Percentiles rank a stretch among this genome's conserved stretches.
Evolutionary conservation across 495 filamentous ascomycete species (phyloP).

Genomic region (Xanthoparmelia taractica): DNA sequence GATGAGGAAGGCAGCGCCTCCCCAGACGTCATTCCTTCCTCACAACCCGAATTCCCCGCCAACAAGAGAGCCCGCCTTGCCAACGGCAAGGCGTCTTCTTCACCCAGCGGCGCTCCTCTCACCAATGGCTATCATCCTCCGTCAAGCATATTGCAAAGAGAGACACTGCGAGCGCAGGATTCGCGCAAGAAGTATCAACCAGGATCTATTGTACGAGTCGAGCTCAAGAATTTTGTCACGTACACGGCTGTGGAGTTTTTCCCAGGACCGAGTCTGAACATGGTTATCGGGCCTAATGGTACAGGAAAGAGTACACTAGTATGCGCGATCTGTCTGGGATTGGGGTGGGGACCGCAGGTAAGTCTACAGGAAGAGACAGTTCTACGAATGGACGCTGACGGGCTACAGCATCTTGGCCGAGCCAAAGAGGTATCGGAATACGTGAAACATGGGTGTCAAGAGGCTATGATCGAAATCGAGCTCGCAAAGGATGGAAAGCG

Average conservation of each 20-base stretch:
- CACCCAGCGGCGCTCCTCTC: slow-evolving; percentile 10
- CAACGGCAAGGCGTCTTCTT: slow-evolving; percentile 19
- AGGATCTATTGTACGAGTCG: slow-evolving; percentile 84
- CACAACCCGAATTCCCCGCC: slow-evolving; percentile 9
- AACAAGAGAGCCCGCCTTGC: slow-evolving; percentile 23
- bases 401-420: slow-evolving; percentile 63
- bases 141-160: slow-evolving; percentile 8
- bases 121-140: slow-evolving; percentile 14
- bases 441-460: slow-evolving; percentile 77
- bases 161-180: slow-evolving; percentile 17
- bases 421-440: slow-evolving; percentile 82
- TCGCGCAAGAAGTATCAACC: slow-evolving; percentile 47
- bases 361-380: slow-evolving; percentile 12
- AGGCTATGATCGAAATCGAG: slow-evolving; percentile 84
- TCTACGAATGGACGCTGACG: slow-evolving; percentile 10
- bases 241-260: slow-evolving; percentile 85
- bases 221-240: slow-evolving; percentile 86
- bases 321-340: slow-evolving; percentile 89
- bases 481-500: slow-evolving; percentile 50
- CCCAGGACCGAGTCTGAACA: slow-evolving; percentile 88
- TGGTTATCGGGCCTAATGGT: slow-evolving; percentile 97
- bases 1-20: slow-evolving; percentile 12
- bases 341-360: slow-evolving; percentile 71
- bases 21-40: slow-evolving; percentile 12
- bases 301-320: slow-evolving; percentile 97